Percentiles rank a stretch among this genome's conserved stretches.
phyloP scores from a whole-genome alignment of 805 yeast genomes.

The Wickerhamomyces silvicola region DNA sequence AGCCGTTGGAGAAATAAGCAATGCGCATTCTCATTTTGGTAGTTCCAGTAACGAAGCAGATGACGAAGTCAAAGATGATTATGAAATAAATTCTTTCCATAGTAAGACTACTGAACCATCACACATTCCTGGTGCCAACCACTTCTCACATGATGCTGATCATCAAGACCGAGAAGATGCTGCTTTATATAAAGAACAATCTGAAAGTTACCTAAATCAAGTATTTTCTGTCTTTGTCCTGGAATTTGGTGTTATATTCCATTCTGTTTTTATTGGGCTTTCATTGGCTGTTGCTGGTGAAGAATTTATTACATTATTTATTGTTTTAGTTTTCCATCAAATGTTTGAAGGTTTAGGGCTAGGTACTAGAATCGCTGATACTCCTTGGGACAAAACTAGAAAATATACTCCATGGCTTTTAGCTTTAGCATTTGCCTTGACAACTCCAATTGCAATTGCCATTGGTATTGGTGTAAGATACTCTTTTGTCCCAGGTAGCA shows the following conservation, averaged over 20 bases:
- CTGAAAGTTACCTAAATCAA: constrained; percentile 50
- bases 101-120: constrained; percentile 4
- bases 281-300: constrained; percentile 74
- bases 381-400: constrained; percentile 28
- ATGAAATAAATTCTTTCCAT: constrained; percentile 2
- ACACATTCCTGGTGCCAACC: constrained; percentile 27
- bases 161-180: constrained; percentile 39
- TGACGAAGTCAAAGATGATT: constrained; percentile 13
- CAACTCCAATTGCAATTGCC: constrained; percentile 72
- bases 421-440: constrained; percentile 42
- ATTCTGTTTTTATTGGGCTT: constrained; percentile 76
- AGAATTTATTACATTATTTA: constrained; percentile 64
- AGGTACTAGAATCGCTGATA: constrained; percentile 67
- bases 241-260: constrained; percentile 79
- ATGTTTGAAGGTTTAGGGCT: constrained; percentile 82
- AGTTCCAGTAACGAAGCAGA: constrained; percentile 21
- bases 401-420: constrained; percentile 53
- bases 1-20: constrained; percentile 24
- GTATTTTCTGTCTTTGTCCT: constrained; percentile 49
- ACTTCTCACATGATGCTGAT: constrained; percentile 37
- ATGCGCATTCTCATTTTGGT: constrained; percentile 53
- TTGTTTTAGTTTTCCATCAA: constrained; percentile 71
- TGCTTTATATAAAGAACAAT: constrained; percentile 27
- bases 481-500: constrained; percentile 51
- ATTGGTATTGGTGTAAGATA: constrained; percentile 73